Percentiles rank a stretch among this genome's conserved stretches.
phyloP scores from a whole-genome alignment of 1,284 basidiomycete species.

The Melampsora americana region DNA sequence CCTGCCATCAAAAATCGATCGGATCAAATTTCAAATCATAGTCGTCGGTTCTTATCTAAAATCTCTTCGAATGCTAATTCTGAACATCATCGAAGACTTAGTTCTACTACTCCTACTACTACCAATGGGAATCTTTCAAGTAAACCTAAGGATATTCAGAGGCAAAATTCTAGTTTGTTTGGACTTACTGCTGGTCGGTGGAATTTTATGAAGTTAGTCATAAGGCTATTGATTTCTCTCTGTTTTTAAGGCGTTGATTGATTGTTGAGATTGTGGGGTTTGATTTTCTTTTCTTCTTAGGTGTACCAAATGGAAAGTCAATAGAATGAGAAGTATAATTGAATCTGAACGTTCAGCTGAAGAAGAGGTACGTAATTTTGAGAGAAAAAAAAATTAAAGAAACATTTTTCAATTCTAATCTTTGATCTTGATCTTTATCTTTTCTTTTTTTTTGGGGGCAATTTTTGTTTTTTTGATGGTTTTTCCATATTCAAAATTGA shows the following conservation, averaged over 20 bases:
- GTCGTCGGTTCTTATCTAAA: constrained; percentile 6
- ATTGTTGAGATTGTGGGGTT: background rate
- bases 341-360: background rate
- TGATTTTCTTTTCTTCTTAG: background rate
- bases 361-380: background rate
- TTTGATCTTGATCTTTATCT: too few relatives aligned
- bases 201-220: constrained; percentile 39
- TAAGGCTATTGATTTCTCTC: background rate
- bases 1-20: constrained; percentile 21
- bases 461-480: too few relatives aligned
- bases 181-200: constrained; percentile 25
- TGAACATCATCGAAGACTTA: too few relatives aligned
- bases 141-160: constrained; percentile 15
- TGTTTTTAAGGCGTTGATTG: background rate
- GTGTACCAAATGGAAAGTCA: background rate
- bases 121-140: background rate
- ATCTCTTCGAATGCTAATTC: constrained; percentile 3
- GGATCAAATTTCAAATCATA: constrained; percentile 4
- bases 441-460: too few relatives aligned
- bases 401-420: background rate
- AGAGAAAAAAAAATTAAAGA: background rate
- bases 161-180: constrained; percentile 28
- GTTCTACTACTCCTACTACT: too few relatives aligned
- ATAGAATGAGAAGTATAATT: constrained; percentile 1
- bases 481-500: too few relatives aligned